Base-by-base conservation (phyloP, 768 basidiomycete genomes). In the Xanthoconium stramineum region DNA sequence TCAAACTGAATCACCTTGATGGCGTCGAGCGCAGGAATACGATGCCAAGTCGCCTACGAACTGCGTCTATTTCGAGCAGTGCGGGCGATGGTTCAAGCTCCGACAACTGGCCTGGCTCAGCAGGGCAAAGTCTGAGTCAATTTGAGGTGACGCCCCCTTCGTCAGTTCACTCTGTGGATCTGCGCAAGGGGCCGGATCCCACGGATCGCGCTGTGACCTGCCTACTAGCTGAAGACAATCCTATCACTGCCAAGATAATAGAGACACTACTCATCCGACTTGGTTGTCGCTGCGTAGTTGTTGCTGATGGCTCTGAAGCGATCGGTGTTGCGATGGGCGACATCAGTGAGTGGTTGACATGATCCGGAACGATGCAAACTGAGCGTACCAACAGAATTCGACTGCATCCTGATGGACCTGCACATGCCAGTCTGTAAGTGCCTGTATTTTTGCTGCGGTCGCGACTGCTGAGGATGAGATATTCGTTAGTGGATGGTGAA, bases 251-350 rank as follows among this genome's bases (percentile, higher is more conserved):
- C 33, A 98, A 98, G 77, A 98, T 99, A 47, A 87, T 98, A 47
- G 94, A 98, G 72, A 98, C 95, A 3, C 74, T 98, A 44, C 82
- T 99, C 46, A 89, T 92, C 58, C 86, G 95, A 36, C 82, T 98
- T 57, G 97, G 97, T 2, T 98, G 96, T 71, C 88, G 95, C 17
- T 94, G 92, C 70, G 88, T 98, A 11, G 91, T 98, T 10, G 97
- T 98, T 17, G 84, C 93, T 42, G 94, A 98, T 74, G 97, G 97
- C 9, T 93, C 95, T 6, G 94, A 97, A 72, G 97, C 97, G 20
- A 88, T 98, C 65, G 93, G 94, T 61, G 92, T 98, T 48, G 94
- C 95, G 3, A 94, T 97, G 84, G 93, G 94, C 45, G 94, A 95
- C 66, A 97, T 98, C 74, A 94, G 94, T 97, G 69, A 75, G 92